Base-by-base conservation (phyloP, 805 yeast genomes). In the Cyberlindnera misumaiensis region DNA sequence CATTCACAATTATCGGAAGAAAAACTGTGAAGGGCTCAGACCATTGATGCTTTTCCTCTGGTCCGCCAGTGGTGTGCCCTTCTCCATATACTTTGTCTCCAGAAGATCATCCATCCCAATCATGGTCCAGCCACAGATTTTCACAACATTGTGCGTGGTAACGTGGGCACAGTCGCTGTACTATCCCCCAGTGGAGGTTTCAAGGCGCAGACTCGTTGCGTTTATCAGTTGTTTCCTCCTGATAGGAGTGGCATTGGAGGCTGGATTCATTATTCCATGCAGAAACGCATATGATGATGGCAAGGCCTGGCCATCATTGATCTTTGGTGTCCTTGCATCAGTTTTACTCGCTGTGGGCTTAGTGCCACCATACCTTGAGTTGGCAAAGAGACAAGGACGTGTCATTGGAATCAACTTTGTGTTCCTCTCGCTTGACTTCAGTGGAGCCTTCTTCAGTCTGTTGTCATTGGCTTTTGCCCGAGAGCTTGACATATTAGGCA, bases 401-500 rank as follows among this genome's bases (percentile, higher is more conserved):
- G 97, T 90, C 3, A 77, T 88, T 3, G 97, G 97, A 0, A 82
- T 90, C 52, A 88, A 88, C 56, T 88, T 90, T 53, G 48, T 83
- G 3, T 90, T 90, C 46, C 65, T 90, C 41, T 52, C 69, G 5
- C 62, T 89, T 63, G 97, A 90, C 57, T 74, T 84, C 4, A 45
- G 74, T 18, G 97, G 97, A 8, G 96, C 97, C 0, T 59, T 85
- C 30, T 77, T 86, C 47, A 83, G 94, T 11, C 71, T 84, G 60
- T 61, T 73, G 25, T 76, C 85, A 58, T 69, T 71, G 44, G 62
- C 67, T 2, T 68, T 80, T 35, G 93, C 81, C 3, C 67, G 68
- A 11, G 90, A 80, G 4, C 52, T 83, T 55, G 96, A 89, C 57
- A 58, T 76, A n/a, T 70, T 90, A 74, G 93, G 96, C 32, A 71